Evolutionary conservation across 2,329 filamentous ascomycete species (phyloP).

Genomic region (Tolypocladium nubicola): DNA sequence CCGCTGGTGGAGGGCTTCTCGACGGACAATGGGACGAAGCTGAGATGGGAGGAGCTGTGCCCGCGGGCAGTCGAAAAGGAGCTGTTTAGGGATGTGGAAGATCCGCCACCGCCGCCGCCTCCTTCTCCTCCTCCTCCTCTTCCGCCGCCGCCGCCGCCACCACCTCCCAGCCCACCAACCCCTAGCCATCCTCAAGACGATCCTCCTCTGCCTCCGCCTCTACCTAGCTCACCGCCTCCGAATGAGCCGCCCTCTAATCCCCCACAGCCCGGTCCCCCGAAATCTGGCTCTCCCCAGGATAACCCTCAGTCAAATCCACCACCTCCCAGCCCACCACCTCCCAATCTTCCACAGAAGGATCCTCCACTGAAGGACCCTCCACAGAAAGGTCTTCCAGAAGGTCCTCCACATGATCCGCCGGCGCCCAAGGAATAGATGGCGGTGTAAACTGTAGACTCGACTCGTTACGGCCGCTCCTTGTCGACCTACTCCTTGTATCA

Average conservation of each 20-base stretch:
- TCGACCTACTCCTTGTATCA: neutral
- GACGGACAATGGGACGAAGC: constrained; percentile 7
- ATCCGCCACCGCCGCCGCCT: neutral
- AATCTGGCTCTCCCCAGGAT: neutral
- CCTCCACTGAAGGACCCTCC: neutral
- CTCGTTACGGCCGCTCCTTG: neutral
- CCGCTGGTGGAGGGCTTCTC: constrained; percentile 8
- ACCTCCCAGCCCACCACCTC: neutral
- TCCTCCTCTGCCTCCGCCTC: neutral
- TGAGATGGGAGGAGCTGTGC: constrained; percentile 14
- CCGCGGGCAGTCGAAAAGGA: constrained; percentile 12
- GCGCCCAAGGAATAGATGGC: neutral
- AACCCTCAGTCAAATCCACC: neutral
- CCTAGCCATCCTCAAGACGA: neutral
- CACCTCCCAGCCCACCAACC: neutral
- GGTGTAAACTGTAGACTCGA: neutral
- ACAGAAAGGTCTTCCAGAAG: neutral
- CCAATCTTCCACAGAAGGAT: neutral
- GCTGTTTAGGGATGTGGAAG: constrained; percentile 11
- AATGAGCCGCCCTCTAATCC: neutral
- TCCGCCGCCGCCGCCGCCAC: neutral
- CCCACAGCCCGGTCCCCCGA: neutral
- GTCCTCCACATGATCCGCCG: neutral
- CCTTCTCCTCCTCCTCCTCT: neutral
- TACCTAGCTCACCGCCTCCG: neutral